Evolutionary conservation across 2,329 filamentous ascomycete genomes (phyloP), one percentile per base, ranked within the genome.

Genomic region (Blastomyces gilchristii): DNA sequence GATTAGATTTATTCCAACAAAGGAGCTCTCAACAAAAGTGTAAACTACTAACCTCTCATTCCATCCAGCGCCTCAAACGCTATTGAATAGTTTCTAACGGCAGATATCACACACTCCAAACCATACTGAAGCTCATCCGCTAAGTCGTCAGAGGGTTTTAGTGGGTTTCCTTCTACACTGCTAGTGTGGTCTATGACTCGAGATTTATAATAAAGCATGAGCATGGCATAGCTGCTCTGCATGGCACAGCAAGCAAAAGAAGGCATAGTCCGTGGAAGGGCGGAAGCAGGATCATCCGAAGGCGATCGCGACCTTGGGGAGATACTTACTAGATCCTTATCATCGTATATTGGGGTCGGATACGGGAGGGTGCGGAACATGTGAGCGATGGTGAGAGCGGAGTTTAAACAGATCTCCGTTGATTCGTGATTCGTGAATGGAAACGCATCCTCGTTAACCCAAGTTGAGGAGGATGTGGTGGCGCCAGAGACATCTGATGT

Each of bases 231-330:
- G 64, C 77, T 78, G 50, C 75, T 74, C 65, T 79, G 77, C 76
- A 79, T 78, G 8, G 78, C 71, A 64, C 78, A 80, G 68, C 77
- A 79, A 28, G 77, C 77, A 64, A 79, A 79, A 0, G 75, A 77
- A 0, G 78, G 78, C 76, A 79, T 79, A 1, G 77, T 79, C 6
- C 77, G 74, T 4, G 77, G 76, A 16, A 73, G 61, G 39, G 71
- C 59, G 62, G 62, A 65, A 14, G 39, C 45, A 28, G 65, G 63
- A 22, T 67, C 65, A 41, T 49, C 28, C 28, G 58, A 59, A 25
- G 58, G 58, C 8, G 58, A 47, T 41, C 57, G 58, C 6, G 59
- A 50, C 2, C 45, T 25, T 39, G 52, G 18, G 43, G 58, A n/a
- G 43, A 47, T 60, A 59, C 28, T 58, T 58, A 52, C 56, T 57